A percentile compares a stretch with the other conserved stretches of the same genome.
Conservation (phyloP, 305 asterid genomes). For the Solanum aculeatissimum region DNA sequence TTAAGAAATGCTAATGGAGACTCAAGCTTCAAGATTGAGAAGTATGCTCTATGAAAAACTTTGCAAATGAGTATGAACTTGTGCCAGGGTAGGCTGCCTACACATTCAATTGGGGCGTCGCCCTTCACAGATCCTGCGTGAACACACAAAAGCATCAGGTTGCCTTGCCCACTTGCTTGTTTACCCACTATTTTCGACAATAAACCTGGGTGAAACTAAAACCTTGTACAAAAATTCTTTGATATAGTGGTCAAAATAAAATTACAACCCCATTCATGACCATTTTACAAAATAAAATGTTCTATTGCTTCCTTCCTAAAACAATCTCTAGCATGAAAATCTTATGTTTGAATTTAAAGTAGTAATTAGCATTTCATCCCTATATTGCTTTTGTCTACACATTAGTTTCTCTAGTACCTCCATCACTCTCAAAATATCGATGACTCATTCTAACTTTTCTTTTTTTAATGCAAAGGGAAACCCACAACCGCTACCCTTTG, state of each 20-base stretch:
- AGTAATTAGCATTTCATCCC: background rate
- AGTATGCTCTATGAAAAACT: background rate
- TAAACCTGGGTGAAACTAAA: background rate
- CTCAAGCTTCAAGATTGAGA: background rate
- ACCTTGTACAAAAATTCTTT: background rate
- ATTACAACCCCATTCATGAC: background rate
- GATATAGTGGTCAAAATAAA: background rate
- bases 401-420: background rate
- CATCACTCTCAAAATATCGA: background rate
- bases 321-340: background rate
- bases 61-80: background rate
- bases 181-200: background rate
- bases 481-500: no score
- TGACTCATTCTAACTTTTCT: background rate
- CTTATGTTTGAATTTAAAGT: background rate
- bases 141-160: background rate
- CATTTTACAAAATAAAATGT: background rate
- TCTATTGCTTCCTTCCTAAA: background rate
- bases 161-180: background rate
- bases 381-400: background rate
- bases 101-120: background rate
- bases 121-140: background rate
- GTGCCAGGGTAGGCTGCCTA: background rate
- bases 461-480: no score
- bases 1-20: background rate